Base-by-base conservation (phyloP, 2,329 filamentous ascomycete species). In the Colletotrichum euphorbiae region DNA sequence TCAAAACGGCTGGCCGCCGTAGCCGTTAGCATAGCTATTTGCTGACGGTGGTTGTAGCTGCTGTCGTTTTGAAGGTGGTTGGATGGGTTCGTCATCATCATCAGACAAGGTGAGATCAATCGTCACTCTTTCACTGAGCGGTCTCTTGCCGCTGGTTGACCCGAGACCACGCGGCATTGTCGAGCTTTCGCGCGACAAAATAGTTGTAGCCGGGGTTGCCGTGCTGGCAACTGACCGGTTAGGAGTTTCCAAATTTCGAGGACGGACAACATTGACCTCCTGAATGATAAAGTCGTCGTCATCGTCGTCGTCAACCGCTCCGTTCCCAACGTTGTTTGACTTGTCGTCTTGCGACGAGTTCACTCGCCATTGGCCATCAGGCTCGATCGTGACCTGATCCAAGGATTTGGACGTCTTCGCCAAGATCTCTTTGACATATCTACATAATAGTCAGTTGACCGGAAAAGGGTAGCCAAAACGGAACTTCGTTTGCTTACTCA, bases 341-440 rank as follows among this genome's bases (percentile, higher is more conserved):
- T 51, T 55, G 24, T 76, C 76, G 7, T 78, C 75, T 6, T 80
- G 79, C 3, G 75, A 72, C 9, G 74, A 74, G 48, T 82, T 81
- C 7, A 77, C 75, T 56, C 79, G 78, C 96, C 96, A 99, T 72
- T 85, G 84, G 3, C 95, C 96, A 71, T 94, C 87, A 1, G 95
- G 93, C 74, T 98, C 93, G 46, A 99, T 93, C 1, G 91, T 94
- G 28, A 98, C 94, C 73, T 97, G 92, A 64, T 98, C 94, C 0
- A 91, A 83, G 19, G 87, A 89, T 45, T 84, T 84, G 0, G 90
- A 80, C 0, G 95, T 97, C 38, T 87, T 89, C 63, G 87, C 84
- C 28, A 99, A 81, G 62, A 99, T 98, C 71, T 97, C 92, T 74
- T 91, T 89, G 15, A 97, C 94, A 76, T 97, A 97, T 75, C 91